These are phyloP conservation scores for Penicillium angulare DNA, from an alignment of 495 filamentous ascomycete genomes.

Conservation along the genomic window DNA sequence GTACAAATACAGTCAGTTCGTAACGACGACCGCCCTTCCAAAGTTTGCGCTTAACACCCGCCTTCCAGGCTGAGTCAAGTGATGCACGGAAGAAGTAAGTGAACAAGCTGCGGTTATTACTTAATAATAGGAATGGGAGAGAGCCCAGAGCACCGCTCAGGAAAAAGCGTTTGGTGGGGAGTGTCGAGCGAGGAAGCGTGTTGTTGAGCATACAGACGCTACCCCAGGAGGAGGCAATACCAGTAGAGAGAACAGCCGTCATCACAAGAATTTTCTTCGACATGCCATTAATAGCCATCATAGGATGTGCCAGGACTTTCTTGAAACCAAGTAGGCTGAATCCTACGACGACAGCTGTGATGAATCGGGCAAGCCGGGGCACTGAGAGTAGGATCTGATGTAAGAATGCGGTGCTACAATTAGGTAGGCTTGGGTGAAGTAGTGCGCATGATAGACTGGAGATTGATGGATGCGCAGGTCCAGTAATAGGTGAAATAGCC, in stretches of 20 bases:
- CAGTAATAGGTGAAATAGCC: slow-evolving; percentile 73
- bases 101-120: slow-evolving; percentile 61
- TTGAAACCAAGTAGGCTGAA: slow-evolving; percentile 66
- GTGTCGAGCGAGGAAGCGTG: slow-evolving; percentile 66
- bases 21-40: slow-evolving; percentile 79
- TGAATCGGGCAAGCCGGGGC: slow-evolving; percentile 71
- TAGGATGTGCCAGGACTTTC: slow-evolving; percentile 61
- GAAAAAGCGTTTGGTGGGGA: slow-evolving; percentile 85
- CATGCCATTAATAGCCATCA: slow-evolving; percentile 62
- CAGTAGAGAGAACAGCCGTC: slow-evolving; percentile 70
- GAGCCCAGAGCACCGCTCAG: slow-evolving; percentile 83
- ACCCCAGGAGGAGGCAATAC: slow-evolving; percentile 80
- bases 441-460: slow-evolving; percentile 81
- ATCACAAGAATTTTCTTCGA: slow-evolving; percentile 62
- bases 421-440: slow-evolving; percentile 85
- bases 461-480: slow-evolving; percentile 81
- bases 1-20: slow-evolving; percentile 78
- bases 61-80: slow-evolving; percentile 84
- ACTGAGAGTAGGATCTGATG: slow-evolving; percentile 79
- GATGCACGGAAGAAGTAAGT: slow-evolving; percentile 70
- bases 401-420: slow-evolving; percentile 80
- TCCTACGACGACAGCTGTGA: slow-evolving; percentile 67
- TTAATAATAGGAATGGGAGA: slow-evolving; percentile 70
- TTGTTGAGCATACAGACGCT: slow-evolving; percentile 83
- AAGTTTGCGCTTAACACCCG: slow-evolving; percentile 78